Percentiles rank a stretch among this genome's conserved stretches.
These are phyloP conservation scores for Abelmoschus esculentus DNA, from an alignment of 345 rosid genomes.

Conservation along the genomic window DNA sequence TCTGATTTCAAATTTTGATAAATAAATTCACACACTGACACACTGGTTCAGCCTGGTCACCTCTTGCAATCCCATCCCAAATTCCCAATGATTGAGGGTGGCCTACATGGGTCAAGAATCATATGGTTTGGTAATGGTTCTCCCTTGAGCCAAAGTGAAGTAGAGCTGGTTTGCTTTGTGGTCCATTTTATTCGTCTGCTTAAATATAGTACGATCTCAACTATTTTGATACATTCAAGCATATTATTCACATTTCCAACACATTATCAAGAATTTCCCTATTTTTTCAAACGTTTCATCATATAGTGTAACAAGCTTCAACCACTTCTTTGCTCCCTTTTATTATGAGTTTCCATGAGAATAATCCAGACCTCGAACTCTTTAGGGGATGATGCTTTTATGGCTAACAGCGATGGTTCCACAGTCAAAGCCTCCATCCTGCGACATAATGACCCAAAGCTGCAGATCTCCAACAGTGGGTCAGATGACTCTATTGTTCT, in stretches of 20 bases:
- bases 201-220: too few relatives aligned
- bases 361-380: neutral
- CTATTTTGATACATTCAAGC: too few relatives aligned
- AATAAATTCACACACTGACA: too few relatives aligned
- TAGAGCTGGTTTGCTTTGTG: neutral
- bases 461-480: neutral
- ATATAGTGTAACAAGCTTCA: neutral
- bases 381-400: neutral
- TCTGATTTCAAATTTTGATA: too few relatives aligned
- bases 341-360: neutral
- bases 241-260: too few relatives aligned
- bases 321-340: neutral
- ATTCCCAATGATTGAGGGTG: neutral
- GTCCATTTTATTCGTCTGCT: too few relatives aligned
- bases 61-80: neutral
- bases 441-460: neutral
- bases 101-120: neutral
- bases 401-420: neutral
- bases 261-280: too few relatives aligned
- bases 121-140: neutral
- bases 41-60: neutral
- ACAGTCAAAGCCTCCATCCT: neutral
- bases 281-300: too few relatives aligned
- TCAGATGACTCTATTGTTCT: neutral
- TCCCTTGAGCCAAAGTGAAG: neutral